phyloP scores from a whole-genome alignment of 2,329 filamentous ascomycete species.

The Arthrobotrys megalospora region DNA sequence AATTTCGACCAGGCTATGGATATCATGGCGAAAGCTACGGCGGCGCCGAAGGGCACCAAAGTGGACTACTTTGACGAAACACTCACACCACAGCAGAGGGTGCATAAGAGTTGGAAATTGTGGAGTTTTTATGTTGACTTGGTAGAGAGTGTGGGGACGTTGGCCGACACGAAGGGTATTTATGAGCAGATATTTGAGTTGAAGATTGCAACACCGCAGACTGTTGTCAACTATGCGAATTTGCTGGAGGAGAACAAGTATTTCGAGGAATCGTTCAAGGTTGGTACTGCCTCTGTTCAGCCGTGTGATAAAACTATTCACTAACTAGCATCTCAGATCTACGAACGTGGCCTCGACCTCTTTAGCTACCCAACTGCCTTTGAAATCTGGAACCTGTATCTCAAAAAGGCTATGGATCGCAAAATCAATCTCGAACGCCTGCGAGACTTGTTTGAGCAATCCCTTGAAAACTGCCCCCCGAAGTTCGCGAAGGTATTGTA shows the following conservation, averaged over 20 bases:
- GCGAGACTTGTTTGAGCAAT: conserved; percentile 96
- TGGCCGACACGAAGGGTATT: conserved; percentile 92
- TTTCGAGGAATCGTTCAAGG: conserved; percentile 96
- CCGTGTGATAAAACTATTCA: background rate
- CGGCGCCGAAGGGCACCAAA: conserved; percentile 95
- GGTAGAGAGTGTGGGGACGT: conserved; percentile 90
- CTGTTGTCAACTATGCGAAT: conserved; percentile 98
- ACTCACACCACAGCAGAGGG: conserved; percentile 91
- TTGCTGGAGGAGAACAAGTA: conserved; percentile 94
- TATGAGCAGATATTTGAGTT: conserved; percentile 99
- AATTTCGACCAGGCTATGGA: conserved; percentile 95
- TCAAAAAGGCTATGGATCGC: conserved; percentile 96
- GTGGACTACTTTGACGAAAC: conserved; percentile 99
- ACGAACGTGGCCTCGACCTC: conserved; percentile 95
- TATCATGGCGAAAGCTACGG: conserved; percentile 97
- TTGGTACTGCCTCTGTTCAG: conserved; percentile 52
- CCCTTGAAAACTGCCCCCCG: conserved; percentile 91
- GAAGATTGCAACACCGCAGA: conserved; percentile 96
- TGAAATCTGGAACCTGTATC: conserved; percentile 97
- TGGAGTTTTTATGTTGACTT: conserved; percentile 99
- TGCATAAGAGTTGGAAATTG: conserved; percentile 99
- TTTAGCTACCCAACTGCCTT: conserved; percentile 99
- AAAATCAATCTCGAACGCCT: conserved; percentile 95
- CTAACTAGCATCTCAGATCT: conserved; percentile 72
- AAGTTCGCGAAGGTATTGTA: conserved; percentile 97